A percentile compares a stretch with the other conserved stretches of the same genome.
phyloP scores from a whole-genome alignment of 1,284 basidiomycete genomes.

The Ustilago shanxiensis region DNA sequence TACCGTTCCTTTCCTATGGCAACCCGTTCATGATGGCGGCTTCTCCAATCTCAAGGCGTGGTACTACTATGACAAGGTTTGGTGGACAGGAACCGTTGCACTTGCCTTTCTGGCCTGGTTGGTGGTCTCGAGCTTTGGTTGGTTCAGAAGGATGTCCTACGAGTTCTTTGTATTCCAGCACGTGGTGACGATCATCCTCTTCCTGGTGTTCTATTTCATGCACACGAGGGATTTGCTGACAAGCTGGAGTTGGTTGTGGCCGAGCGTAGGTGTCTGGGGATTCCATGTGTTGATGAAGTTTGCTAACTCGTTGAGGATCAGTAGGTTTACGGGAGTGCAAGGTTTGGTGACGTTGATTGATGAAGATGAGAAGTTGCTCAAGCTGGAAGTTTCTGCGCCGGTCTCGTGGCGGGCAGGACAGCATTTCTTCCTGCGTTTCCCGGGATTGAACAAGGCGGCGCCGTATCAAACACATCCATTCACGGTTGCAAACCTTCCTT shows the following conservation, averaged over 20 bases:
- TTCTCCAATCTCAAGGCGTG: slow-evolving; percentile 42
- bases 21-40: slow-evolving; percentile 57
- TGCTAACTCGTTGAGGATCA: slow-evolving; percentile 37
- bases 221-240: slow-evolving; percentile 50
- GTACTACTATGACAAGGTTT: slow-evolving; percentile 49
- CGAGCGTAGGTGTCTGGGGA: slow-evolving; percentile 40
- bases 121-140: slow-evolving; percentile 46
- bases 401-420: slow-evolving; percentile 60
- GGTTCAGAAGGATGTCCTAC: slow-evolving; percentile 60
- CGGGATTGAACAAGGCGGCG: slow-evolving; percentile 32
- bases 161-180: slow-evolving; percentile 67
- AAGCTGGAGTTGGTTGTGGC: slow-evolving; percentile 53
- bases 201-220: slow-evolving; percentile 60
- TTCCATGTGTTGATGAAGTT: slow-evolving; percentile 53
- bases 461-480: slow-evolving; percentile 62
- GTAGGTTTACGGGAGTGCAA: slow-evolving; percentile 30
- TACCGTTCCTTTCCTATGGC: slow-evolving; percentile 61
- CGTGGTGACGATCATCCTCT: slow-evolving; percentile 48
- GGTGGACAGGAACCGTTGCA: slow-evolving; percentile 60
- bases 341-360: slow-evolving; percentile 33
- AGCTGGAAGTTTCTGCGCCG: slow-evolving; percentile 44
- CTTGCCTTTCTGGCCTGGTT: slow-evolving; percentile 51
- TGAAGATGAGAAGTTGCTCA: slow-evolving; percentile 38
- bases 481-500: slow-evolving; percentile 59
- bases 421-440: slow-evolving; percentile 65